Evolutionary conservation across 441 rosid species (phyloP), one percentile per base, ranked within the genome.

Genomic region (Capsella rubella): DNA sequence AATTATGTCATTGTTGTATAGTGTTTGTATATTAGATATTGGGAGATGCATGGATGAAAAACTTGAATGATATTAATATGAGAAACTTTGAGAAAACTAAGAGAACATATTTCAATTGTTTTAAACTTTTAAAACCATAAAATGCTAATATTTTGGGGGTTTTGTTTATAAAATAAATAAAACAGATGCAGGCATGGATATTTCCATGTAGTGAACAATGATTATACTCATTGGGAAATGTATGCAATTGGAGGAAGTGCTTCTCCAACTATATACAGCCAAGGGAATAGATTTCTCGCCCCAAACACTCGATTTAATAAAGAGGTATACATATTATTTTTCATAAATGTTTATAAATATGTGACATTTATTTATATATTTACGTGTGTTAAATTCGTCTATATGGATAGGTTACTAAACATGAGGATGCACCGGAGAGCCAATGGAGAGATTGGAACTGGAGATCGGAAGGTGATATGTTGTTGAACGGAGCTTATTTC

Each of bases 211-310:
- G 91, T 87, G 78, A 87, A 87, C 84, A 87, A 87, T 63, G 89
- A 87, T 72, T 87, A 87, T 69, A 85, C 87, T 12, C 89, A 87
- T 58, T 87, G 91, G 91, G 87, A 81, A 71, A 85, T 85, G 89
- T 87, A 87, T 67, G 91, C 91, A 12, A 87, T 87, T 28, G 91
- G 91, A 1, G 91, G 89, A 34, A 87, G 92, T 64, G 92, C 88
- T 56, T 68, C 74, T 16, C 92, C 92, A 13, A 87, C 89, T 0
- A 87, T 87, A 73, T 81, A 82, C 76, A 87, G 92, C 67, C 92
- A 87, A 81, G 92, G 89, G 18, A 87, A 87, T 16, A 78, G 92
- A 74, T 87, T 85, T 60, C 78, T 76, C 10, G 92, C 92, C 46
- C 92, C 92, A 0, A 67, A 72, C 56, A 73, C 74, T 13, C 65